Evolutionary conservation across 2,329 filamentous ascomycete genomes (phyloP), one percentile per base, ranked within the genome.

Genomic region (Colletotrichum aenigma): DNA sequence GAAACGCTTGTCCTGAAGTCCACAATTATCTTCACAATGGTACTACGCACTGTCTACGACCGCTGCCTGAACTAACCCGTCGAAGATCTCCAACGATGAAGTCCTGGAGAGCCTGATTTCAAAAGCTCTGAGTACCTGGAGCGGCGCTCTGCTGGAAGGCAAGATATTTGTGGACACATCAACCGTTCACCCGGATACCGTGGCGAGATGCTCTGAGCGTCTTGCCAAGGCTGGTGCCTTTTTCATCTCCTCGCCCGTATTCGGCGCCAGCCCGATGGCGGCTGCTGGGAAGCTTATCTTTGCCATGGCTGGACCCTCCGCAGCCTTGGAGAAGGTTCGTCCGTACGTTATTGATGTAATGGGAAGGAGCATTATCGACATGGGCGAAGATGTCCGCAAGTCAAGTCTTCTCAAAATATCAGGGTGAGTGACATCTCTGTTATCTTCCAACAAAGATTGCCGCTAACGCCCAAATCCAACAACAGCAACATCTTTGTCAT

Each of bases 201-300:
- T 84, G n/a, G 80, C 79, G 5, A 70, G 78, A 1, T 75, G 73
- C n/a, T 60, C 68, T 10, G 55, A 71, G 34, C 62, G 66, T 15
- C 70, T 76, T 16, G 61, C 71, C 4, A 55, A 73, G 26, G 55
- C 32, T 8, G 74, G 74, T 18, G 77, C 73, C 15, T 73, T 79
- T 7, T 84, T 83, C 52, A 77, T 87, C 7, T 81, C 83, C 9
- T 84, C 84, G 1, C 86, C 86, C 2, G 85, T 87, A 13, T 87
- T 87, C 64, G 86, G 86, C 7, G 85, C 84, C 4, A 83, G 84
- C 26, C 84, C 85, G 3, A 85, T 87, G 70, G 86, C 86, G 10
- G 83, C 82, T 6, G 83, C 85, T 12, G 86, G 85, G 3, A 86
- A 86, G 78, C 81, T 87, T 32, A 85, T 87, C 21, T 86, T 87